Conservation (phyloP, 2,329 filamentous ascomycete species). For the Diaporthe sp. region DNA sequence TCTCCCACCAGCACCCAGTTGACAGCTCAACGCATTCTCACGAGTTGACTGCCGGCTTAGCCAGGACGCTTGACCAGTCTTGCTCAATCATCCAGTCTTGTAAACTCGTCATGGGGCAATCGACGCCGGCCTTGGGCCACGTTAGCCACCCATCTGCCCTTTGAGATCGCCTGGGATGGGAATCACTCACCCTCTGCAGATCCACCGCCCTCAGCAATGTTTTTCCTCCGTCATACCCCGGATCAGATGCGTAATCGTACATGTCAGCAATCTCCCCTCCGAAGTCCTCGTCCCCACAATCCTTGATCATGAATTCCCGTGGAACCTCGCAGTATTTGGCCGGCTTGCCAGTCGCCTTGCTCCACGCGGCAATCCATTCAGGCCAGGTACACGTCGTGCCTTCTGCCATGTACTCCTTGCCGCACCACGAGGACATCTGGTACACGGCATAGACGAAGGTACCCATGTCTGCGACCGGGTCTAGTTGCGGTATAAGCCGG, state of each 20-base stretch:
- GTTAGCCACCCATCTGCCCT: background rate
- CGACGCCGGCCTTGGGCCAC: slow-evolving; percentile 55
- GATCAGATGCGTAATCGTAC: slow-evolving; percentile 62
- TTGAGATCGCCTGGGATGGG: background rate
- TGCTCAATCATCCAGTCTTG: slow-evolving; percentile 54
- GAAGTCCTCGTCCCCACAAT: slow-evolving; percentile 55
- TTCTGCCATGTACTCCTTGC: slow-evolving; percentile 63
- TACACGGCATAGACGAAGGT: slow-evolving; percentile 63
- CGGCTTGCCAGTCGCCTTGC: slow-evolving; percentile 51
- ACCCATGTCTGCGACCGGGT: slow-evolving; percentile 62
- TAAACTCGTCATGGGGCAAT: slow-evolving; percentile 58
- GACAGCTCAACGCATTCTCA: too few relatives aligned
- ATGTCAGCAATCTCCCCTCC: slow-evolving; percentile 61
- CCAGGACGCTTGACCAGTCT: slow-evolving; percentile 50
- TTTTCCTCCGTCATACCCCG: slow-evolving; percentile 64
- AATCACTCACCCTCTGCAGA: slow-evolving; percentile 56
- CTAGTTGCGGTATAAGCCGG: slow-evolving; percentile 58
- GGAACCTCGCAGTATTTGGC: slow-evolving; percentile 57
- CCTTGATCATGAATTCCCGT: slow-evolving; percentile 56
- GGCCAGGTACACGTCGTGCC: slow-evolving; percentile 61
- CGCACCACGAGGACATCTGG: slow-evolving; percentile 59
- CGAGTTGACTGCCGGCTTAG: background rate
- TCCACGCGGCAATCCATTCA: slow-evolving; percentile 61
- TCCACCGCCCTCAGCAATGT: slow-evolving; percentile 59
- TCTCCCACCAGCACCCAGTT: background rate